phyloP scores from a whole-genome alignment of 2,329 filamentous ascomycete species.

The Cytospora schulzeri region DNA sequence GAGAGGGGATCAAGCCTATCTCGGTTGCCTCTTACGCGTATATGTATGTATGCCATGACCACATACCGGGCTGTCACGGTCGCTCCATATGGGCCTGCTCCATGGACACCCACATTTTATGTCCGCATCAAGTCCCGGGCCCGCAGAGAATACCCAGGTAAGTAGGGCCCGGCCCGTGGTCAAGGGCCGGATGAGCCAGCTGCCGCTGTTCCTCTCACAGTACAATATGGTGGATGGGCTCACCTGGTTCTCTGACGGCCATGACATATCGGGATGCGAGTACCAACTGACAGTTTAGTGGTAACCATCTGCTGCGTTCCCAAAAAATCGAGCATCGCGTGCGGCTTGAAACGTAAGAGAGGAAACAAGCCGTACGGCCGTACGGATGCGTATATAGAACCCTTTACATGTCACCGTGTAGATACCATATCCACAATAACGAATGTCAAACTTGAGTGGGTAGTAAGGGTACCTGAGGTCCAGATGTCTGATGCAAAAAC shows the following conservation, averaged over 20 bases:
- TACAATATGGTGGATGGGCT: not conserved
- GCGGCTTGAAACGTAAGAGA: not conserved
- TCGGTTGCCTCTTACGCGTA: not conserved
- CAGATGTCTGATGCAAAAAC: constrained; percentile 10
- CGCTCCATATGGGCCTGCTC: not conserved
- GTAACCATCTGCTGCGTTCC: not conserved
- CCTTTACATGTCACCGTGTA: not conserved
- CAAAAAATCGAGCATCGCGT: not conserved
- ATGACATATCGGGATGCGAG: not conserved
- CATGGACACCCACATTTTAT: not conserved
- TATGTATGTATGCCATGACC: not conserved
- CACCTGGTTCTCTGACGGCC: not conserved
- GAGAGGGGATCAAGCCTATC: not conserved
- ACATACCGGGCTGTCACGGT: no score
- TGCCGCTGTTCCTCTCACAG: not conserved
- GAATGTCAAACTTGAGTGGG: constrained; percentile 13
- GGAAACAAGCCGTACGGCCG: not conserved
- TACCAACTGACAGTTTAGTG: not conserved
- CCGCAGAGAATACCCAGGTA: not conserved
- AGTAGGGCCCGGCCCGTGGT: not conserved
- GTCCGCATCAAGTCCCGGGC: not conserved
- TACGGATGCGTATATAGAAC: no score
- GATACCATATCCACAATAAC: not conserved
- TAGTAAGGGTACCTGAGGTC: constrained; percentile 1
- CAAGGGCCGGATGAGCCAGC: not conserved